Evolutionary conservation across 202 grass and related monocot species (phyloP), one percentile per base, ranked within the genome.

Genomic region (Bolboschoenoplectus hybrid): DNA sequence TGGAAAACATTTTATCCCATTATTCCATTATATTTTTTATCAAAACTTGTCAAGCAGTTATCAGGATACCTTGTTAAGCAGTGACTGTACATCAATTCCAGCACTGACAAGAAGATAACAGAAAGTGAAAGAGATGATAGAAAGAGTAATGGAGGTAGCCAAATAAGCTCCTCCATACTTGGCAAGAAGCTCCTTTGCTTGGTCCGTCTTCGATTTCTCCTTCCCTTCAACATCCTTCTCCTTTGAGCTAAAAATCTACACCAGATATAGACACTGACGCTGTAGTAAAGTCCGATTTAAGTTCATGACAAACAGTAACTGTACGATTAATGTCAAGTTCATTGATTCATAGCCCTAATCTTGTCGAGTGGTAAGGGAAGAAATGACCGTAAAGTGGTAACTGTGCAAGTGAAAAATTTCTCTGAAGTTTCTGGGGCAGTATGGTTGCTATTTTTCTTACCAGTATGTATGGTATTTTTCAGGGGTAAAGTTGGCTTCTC

Each of bases 91-190:
- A 89, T 99, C 93, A 67, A 99, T 88, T 81, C 97, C 92, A 9
- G 92, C 92, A 88, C 87, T 91, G 82, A 99, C 50, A 86, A 99
- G 93, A 81, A 96, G 86, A 90, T 97, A 99, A 85, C 92, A 99
- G 41, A 95, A 85, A 74, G 90, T 66, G 89, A 97, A 99, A 82
- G 97, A 99, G 90, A 99, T 85, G 77, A 99, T 67, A 4, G 97
- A 97, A 74, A 99, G 93, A 17, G 90, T 88, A 87, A 99, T 93
- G 14, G 97, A 99, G 45, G 93, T 99, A 69, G 92, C 97, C 85
- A 99, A 72, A 84, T 98, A 98, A 67, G 97, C 97, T 57, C 96
- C 93, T 81, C 97, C 97, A 69, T 96, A 99, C 92, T 97, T 99
- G 73, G 92, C 85, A 81, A 99, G 89, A 49, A 99, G 89, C 67